phyloP scores from a whole-genome alignment of 2,329 filamentous ascomycete species.

The Fusarium ambrosium region DNA sequence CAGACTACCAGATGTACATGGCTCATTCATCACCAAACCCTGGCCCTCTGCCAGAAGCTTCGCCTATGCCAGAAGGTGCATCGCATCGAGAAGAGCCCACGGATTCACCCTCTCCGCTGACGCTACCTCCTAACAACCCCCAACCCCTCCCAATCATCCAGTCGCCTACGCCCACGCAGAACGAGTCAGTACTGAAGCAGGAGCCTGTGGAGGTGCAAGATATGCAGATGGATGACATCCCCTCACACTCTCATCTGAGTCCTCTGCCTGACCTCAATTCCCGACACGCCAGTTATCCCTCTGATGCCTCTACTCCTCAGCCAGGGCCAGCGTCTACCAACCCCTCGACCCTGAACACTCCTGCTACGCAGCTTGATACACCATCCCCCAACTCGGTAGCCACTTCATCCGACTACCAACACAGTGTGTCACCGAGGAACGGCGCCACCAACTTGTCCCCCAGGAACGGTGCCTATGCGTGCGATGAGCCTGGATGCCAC shows the following conservation, averaged over 20 bases:
- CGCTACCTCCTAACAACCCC: conserved; percentile 39
- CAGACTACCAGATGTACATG: conserved; percentile 53
- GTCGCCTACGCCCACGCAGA: conserved; percentile 45
- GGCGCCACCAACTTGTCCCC: conserved; percentile 46
- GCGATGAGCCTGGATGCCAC: conserved; percentile 54
- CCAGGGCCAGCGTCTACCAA: conserved; percentile 56
- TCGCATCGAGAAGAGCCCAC: conserved; percentile 30
- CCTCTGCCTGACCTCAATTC: conserved; percentile 41
- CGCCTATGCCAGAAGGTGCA: neutral
- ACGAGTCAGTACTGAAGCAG: conserved; percentile 31
- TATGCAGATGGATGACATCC: conserved; percentile 44
- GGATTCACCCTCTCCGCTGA: conserved; percentile 46
- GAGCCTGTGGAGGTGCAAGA: conserved; percentile 40
- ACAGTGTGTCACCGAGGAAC: conserved; percentile 54
- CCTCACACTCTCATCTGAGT: conserved; percentile 44
- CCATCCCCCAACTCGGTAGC: conserved; percentile 56
- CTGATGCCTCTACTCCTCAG: conserved; percentile 59
- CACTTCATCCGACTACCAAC: conserved; percentile 52
- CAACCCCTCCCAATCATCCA: conserved; percentile 46
- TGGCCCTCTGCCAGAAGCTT: conserved; percentile 22
- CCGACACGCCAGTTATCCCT: conserved; percentile 53
- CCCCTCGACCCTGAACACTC: conserved; percentile 59
- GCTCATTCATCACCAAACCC: conserved; percentile 46
- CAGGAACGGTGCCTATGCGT: conserved; percentile 49
- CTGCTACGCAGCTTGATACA: conserved; percentile 61